These are phyloP conservation scores for Xylaria sp. DNA, from an alignment of 2,329 filamentous ascomycete genomes.

Conservation along the genomic window DNA sequence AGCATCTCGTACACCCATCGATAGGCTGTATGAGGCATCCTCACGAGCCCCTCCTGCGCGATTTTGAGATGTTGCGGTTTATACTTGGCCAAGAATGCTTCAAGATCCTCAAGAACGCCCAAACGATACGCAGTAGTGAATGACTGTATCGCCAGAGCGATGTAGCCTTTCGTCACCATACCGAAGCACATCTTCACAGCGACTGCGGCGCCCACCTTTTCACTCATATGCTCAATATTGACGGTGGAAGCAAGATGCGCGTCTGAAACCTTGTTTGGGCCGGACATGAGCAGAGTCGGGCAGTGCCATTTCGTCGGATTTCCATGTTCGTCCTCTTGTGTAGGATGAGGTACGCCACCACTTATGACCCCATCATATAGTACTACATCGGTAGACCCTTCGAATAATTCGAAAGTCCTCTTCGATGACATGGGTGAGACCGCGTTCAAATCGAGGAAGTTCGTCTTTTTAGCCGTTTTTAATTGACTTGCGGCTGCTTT, in stretches of 20 bases:
- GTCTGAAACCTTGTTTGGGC: not conserved
- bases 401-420: not conserved
- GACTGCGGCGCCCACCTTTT: not conserved
- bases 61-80: not conserved
- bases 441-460: not conserved
- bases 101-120: not conserved
- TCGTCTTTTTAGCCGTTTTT: not conserved
- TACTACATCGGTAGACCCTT: not conserved
- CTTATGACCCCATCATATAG: not conserved
- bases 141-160: not conserved
- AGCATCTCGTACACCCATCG: constrained; percentile 1
- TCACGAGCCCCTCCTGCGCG: not conserved
- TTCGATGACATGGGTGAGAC: not conserved
- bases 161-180: not conserved
- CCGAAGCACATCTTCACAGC: constrained; percentile 1
- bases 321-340: not conserved
- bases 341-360: not conserved
- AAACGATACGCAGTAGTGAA: not conserved
- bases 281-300: not conserved
- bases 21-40: not conserved
- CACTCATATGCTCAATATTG: not conserved
- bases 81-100: not conserved
- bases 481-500: not conserved
- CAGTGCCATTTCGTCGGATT: not conserved
- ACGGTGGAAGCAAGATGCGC: not conserved